Base-by-base conservation (phyloP, 768 basidiomycete species). In the Infundibulicybe gibba region DNA sequence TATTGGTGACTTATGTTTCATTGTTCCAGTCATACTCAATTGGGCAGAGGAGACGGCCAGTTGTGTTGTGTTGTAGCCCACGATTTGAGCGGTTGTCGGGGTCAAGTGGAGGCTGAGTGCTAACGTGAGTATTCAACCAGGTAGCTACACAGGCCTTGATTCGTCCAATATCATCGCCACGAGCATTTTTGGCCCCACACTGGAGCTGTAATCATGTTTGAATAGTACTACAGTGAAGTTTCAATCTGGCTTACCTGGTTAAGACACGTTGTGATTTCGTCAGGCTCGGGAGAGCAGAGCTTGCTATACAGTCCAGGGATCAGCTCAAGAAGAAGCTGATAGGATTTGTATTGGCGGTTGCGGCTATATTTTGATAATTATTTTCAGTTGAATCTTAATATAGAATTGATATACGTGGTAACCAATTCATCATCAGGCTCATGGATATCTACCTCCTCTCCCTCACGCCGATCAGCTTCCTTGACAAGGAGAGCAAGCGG, bases 11-110 rank as follows among this genome's bases (percentile, higher is more conserved):
- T 33, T 49, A 3, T 8, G 8, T 25, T 8, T n/a, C 40, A 33
- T 66, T 43, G n/a, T 49, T 45, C 57, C 59, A 65, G 37, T 66
- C 52, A 35, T 54, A 52, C 9, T 58, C 53, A 16, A 58, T 54
- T 0, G 62, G 62, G 35, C 61, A 25, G 8, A 69, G 52, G 5
- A 65, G 54, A 1, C 43, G 37, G 0, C 65, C 63, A 5, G 60
- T 64, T 0, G 59, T 32, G 16, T 62, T 59, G 45, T 67, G 58
- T 32, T 61, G 49, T 11, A 53, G 48, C 0, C 61, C 54, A 2
- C 45, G 54, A 19, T 51, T 54, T 25, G 35, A 19, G 12, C 47
- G 54, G 14, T 42, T 25, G 3, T 48, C 51, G 9, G 33, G 40
- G 13, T 48, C 15, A 41, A 51, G 46, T 13, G 32, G 38, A 16